phyloP scores from a whole-genome alignment of 768 basidiomycete species.

The Lactarius sanguifluus region DNA sequence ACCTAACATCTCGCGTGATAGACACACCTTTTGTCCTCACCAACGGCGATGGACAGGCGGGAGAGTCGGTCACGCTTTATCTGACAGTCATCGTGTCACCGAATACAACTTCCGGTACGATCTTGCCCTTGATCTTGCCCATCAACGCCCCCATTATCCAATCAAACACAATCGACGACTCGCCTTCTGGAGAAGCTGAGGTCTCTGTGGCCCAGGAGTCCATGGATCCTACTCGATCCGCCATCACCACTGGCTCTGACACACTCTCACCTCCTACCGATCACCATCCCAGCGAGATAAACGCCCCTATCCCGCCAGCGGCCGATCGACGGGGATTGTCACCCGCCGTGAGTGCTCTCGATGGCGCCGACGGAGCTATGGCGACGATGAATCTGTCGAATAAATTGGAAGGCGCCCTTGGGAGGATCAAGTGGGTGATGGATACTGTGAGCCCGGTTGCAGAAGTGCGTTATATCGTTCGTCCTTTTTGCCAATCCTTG shows the following conservation, averaged over 20 bases:
- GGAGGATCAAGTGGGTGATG: neutral
- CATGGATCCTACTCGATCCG: neutral
- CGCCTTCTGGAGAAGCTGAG: neutral
- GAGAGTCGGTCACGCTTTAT: neutral
- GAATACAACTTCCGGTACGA: neutral
- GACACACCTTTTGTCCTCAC: neutral
- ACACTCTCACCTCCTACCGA: neutral
- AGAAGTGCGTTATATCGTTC: neutral
- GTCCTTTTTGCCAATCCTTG: neutral
- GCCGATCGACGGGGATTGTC: neutral
- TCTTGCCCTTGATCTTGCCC: too few relatives aligned
- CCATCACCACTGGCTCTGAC: neutral
- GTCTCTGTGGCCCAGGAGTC: neutral
- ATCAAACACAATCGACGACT: too few relatives aligned
- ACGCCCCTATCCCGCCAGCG: neutral
- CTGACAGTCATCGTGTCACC: neutral
- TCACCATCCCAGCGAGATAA: neutral
- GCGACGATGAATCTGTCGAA: neutral
- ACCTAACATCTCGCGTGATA: neutral
- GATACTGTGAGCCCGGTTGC: neutral
- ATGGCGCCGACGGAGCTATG: neutral
- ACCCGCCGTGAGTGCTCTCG: neutral
- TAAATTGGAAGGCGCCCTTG: neutral
- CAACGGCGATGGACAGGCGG: neutral
- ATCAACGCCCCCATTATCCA: too few relatives aligned